Percentiles rank a stretch among this genome's conserved stretches.
Evolutionary conservation across 371 early-diverging fungal genomes (phyloP).

Genomic region (Polyrhizophydium stewartii): DNA sequence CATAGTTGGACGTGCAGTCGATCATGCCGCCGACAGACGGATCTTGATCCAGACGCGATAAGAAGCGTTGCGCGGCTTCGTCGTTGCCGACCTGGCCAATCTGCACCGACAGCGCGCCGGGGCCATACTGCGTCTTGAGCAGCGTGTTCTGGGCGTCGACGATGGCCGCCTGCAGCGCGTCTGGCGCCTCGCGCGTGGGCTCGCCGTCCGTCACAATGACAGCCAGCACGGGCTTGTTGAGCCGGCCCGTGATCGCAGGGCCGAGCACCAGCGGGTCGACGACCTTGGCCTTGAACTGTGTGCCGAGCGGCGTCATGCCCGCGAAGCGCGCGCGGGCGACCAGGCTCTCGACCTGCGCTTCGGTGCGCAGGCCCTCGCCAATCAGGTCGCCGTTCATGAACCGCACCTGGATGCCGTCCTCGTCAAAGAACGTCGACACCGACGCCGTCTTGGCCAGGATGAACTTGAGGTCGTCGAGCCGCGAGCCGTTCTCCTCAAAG

Average conservation of each 20-base stretch:
- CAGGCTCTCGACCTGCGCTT: constrained; percentile 11
- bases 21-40: constrained; percentile 15
- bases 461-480: constrained; percentile 24
- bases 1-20: constrained; percentile 20
- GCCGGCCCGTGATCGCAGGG: constrained; percentile 1
- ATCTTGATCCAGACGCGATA: constrained; percentile 12
- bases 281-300: constrained; percentile 17
- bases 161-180: constrained; percentile 14
- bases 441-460: constrained; percentile 21
- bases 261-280: constrained; percentile 19
- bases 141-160: constrained; percentile 4
- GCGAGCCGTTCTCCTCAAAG: constrained; percentile 21
- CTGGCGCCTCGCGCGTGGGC: constrained; percentile 20
- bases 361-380: constrained; percentile 16
- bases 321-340: constrained; percentile 15
- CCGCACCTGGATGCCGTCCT: constrained; percentile 28
- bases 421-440: constrained; percentile 18
- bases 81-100: constrained; percentile 24
- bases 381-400: constrained; percentile 22
- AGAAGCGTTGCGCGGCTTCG: constrained; percentile 12
- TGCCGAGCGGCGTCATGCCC: constrained; percentile 29
- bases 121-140: constrained; percentile 6
- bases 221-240: constrained; percentile 21
- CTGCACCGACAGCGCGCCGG: constrained; percentile 12
- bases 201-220: constrained; percentile 32